A percentile compares a stretch with the other conserved stretches of the same genome.
phyloP scores from a whole-genome alignment of 306 rosid species.

The Cucurbita maxima region DNA sequence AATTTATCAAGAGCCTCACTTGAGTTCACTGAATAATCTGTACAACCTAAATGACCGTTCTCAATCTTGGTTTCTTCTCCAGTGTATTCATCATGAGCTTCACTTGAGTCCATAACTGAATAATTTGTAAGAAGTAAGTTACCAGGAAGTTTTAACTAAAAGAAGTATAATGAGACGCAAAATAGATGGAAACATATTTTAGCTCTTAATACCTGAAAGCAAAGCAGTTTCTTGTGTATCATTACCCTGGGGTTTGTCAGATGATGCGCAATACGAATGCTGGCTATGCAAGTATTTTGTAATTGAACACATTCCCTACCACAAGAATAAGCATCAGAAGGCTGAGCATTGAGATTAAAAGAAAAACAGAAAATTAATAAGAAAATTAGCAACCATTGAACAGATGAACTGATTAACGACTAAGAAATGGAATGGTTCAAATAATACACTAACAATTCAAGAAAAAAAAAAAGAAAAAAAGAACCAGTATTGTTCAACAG shows the following conservation, averaged over 20 bases:
- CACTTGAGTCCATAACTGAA: constrained; percentile 20
- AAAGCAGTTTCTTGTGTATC: constrained; percentile 34
- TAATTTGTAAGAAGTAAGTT: constrained; percentile 29
- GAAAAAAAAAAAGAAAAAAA: background rate
- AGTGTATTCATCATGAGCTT: constrained; percentile 22
- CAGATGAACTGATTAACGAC: background rate
- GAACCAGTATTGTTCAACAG: background rate
- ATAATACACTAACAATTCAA: background rate
- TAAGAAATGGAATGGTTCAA: background rate
- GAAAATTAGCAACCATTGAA: background rate
- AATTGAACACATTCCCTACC: constrained; percentile 73
- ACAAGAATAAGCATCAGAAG: constrained; percentile 7
- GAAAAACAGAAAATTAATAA: background rate
- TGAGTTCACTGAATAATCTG: constrained; percentile 23
- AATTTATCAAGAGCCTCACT: constrained; percentile 20
- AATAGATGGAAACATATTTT: constrained; percentile 7
- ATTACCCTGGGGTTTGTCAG: constrained; percentile 25
- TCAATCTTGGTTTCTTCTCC: constrained; percentile 26
- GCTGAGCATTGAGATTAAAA: background rate
- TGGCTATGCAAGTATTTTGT: constrained; percentile 57
- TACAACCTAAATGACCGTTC: constrained; percentile 29
- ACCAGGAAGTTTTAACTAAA: constrained; percentile 11
- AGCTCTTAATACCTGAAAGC: constrained; percentile 41
- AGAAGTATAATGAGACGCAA: background rate
- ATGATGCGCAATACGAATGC: constrained; percentile 21